A percentile compares a stretch with the other conserved stretches of the same genome.
phyloP scores from a whole-genome alignment of 768 basidiomycete genomes.

The Neoboletus magnificus region DNA sequence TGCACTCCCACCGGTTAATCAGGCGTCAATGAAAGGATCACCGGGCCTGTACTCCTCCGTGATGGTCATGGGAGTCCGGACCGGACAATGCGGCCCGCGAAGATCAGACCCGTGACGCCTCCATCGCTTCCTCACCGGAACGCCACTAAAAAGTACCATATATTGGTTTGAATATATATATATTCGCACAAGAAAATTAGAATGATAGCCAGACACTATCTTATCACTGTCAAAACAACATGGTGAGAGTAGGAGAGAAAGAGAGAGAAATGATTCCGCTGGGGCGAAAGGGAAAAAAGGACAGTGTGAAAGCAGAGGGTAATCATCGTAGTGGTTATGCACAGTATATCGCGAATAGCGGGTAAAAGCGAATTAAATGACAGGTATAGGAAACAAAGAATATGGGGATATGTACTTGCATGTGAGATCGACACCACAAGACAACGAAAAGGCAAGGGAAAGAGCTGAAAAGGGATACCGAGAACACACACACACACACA shows the following conservation, averaged over 20 bases:
- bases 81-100: neutral
- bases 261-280: neutral
- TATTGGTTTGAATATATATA: constrained; percentile 5
- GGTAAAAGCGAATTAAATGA: constrained; percentile 21
- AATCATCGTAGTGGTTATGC: constrained; percentile 16
- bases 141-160: neutral
- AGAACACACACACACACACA: constrained; percentile 8
- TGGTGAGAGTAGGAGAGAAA: neutral
- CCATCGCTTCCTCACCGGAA: neutral
- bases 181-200: constrained; percentile 13
- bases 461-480: neutral
- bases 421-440: constrained; percentile 1
- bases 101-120: neutral
- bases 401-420: constrained; percentile 12
- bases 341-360: constrained; percentile 11
- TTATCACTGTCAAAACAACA: constrained; percentile 13
- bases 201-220: constrained; percentile 13
- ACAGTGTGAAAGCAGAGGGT: neutral
- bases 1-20: neutral
- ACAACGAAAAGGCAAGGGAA: neutral
- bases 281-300: neutral
- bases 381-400: constrained; percentile 22
- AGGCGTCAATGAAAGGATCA: neutral
- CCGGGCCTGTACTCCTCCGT: neutral
- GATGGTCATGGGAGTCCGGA: neutral